These are phyloP conservation scores for Gastrolobium bilobum DNA, from an alignment of 306 rosid genomes.

Conservation along the genomic window DNA sequence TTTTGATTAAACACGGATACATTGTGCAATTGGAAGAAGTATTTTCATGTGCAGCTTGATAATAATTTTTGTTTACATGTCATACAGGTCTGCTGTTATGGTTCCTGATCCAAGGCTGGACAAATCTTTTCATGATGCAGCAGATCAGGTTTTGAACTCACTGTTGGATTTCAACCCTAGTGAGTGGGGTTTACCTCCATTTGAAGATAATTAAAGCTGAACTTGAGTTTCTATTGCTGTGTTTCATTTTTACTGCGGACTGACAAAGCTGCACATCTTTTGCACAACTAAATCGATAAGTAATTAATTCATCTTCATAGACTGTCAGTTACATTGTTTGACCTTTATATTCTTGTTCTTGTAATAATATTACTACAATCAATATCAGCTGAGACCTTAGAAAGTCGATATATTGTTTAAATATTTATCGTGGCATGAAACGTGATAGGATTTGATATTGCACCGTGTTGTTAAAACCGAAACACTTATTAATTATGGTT, in stretches of 20 bases:
- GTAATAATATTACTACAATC: constrained; percentile 10
- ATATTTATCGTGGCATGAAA: constrained; percentile 26
- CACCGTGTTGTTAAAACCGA: too few species aligned
- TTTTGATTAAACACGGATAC: constrained; percentile 19
- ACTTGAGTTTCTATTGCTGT: not conserved
- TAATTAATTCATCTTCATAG: constrained; percentile 32
- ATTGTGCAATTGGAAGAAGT: constrained; percentile 19
- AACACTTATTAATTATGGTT: too few species aligned
- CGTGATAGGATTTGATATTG: not conserved
- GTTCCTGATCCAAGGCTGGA: constrained; percentile 95
- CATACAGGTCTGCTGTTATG: constrained; percentile 81
- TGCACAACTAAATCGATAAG: constrained; percentile 4
- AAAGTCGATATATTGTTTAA: constrained; percentile 1
- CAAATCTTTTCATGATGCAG: constrained; percentile 66
- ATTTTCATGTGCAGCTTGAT: constrained; percentile 22
- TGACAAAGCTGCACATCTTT: constrained; percentile 24
- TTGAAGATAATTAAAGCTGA: constrained; percentile 67
- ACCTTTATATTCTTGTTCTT: constrained; percentile 22
- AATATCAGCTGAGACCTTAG: constrained; percentile 18
- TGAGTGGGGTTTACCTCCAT: constrained; percentile 92
- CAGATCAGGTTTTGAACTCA: constrained; percentile 83
- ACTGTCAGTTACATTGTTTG: constrained; percentile 9
- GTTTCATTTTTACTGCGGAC: constrained; percentile 17
- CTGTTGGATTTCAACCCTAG: constrained; percentile 82
- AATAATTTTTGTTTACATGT: constrained; percentile 23